Base-by-base conservation (phyloP, 2,329 filamentous ascomycete genomes). In the Fusarium fracticaudum region DNA sequence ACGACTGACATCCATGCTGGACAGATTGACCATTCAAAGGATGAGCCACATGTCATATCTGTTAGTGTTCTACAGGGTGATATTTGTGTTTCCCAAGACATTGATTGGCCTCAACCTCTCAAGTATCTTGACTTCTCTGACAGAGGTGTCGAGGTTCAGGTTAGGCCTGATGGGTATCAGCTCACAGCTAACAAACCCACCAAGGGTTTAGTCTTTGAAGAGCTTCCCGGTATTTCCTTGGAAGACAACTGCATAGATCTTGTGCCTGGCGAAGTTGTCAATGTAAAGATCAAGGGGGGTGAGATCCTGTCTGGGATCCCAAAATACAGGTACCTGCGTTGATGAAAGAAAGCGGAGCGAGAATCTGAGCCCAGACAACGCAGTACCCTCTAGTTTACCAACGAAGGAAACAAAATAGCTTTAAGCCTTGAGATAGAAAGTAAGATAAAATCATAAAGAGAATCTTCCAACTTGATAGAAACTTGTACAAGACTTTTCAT, bases 41-140 rank as follows among this genome's bases (percentile, higher is more conserved):
- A 64, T 1, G 62, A 63, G 14, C 62, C 62, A 3, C 38, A 51
- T 15, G 24, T 50, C 4, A 64, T 64, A 44, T 51, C 45, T 2
- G 45, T 63, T 10, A 31, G 22, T 6, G 22, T 38, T 38, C 18
- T 63, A 2, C 22, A 44, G 22, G 31, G 14, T 6, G 33, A 41
- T 4, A 35, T 22, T 10, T 58, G 40, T 31, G 18, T 63, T 10
- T 44, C 60, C 12, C 64, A 26, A 20, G 87, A 88, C 65, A 82
- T 85, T 18, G 87, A 88, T 37, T 92, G 90, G 89, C 89, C 90
- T 2, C 87, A 91, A 54, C 90, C 90, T 2, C 72, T 91, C 58
- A 92, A 92, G 79, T 91, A 90, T 69, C 79, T 90, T 3, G 85
- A 87, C 70, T 81, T 91, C 47, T 79, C 83, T 18, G 80, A 85